Percentiles rank a stretch among this genome's conserved stretches.
phyloP scores from a whole-genome alignment of 2,329 filamentous ascomycete species.

The Fusarium falciforme region DNA sequence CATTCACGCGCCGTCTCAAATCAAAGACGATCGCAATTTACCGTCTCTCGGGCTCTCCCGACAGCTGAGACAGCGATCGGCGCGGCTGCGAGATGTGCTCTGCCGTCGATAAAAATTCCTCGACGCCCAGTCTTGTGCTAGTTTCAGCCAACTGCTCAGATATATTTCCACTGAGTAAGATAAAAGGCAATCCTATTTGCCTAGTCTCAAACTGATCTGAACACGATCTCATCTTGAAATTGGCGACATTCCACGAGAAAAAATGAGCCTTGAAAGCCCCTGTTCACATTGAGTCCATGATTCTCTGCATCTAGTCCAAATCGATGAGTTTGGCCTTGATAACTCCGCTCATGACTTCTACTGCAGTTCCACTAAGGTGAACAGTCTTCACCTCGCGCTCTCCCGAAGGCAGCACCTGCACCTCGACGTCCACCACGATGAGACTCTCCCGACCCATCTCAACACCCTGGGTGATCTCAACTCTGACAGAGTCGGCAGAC shows the following conservation, averaged over 20 bases:
- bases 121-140: not conserved
- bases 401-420: conserved; percentile 20
- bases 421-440: conserved; percentile 57
- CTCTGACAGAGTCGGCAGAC: conserved; percentile 48
- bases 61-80: not conserved
- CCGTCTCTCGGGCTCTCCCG: not conserved
- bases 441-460: conserved; percentile 71
- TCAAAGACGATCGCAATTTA: not conserved
- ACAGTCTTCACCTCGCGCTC: conserved; percentile 1
- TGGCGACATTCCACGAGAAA: not conserved
- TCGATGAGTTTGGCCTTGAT: not conserved
- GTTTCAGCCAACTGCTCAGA: not conserved
- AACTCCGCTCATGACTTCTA: not conserved
- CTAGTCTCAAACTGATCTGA: not conserved
- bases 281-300: not conserved
- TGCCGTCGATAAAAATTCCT: not conserved
- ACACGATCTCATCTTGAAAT: not conserved
- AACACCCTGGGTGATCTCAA: conserved; percentile 71
- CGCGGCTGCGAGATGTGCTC: not conserved
- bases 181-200: not conserved
- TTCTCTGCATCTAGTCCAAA: not conserved
- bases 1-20: not conserved
- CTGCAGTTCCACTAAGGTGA: conserved; percentile 24
- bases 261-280: not conserved
- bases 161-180: not conserved